Base-by-base conservation (phyloP, 2,329 filamentous ascomycete genomes). In the Trichophyton verrucosum region DNA sequence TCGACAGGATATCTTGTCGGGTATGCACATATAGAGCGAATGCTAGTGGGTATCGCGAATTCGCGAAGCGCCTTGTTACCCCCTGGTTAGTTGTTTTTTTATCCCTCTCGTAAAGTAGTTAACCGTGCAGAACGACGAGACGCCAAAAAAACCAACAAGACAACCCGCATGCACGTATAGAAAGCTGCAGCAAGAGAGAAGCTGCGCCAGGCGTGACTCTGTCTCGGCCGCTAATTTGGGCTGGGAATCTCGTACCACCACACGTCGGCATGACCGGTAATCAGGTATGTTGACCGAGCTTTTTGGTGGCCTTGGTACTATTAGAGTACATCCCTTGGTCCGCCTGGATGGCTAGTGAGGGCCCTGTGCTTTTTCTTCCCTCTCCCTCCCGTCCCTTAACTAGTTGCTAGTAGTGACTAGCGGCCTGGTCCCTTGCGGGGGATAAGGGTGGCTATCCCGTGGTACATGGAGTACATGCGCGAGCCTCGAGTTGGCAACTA, bases 201-300 rank as follows among this genome's bases (percentile, higher is more conserved):
- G 13, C 24, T 55, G 46, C 20, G 46, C 20, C 20, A 22, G 46
- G 51, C 51, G 24, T 55, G 27, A 36, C 51, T 36, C 17, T 17
- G 24, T 55, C 51, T 55, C 51, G 24, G 24, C 51, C 51, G 27
- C 27, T 55, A 55, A 55, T 55, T 33, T 55, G 51, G 51, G 51
- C 30, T 36, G 51, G 51, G 27, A 36, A 55, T 36, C 15, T 36
- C 33, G 51, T 55, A 55, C 30, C 13, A 55, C 51, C 51, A 22
- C 51, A 33, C 51, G n/a, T 55, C 51, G 51, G 51, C 15, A 33
- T 55, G 27, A 24, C 51, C 51, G 51, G 51, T 33, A 55, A 13
- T 38, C 46, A 24, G 46, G 46, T 27, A 51, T 30, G 11, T n/a
- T 33, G n/a, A n/a, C 51, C 51, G 51, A 55, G 51, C 51, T 55